Conservation (phyloP, 225 moss, liverwort and hornwort genomes). For the Straminergon stramineum region DNA sequence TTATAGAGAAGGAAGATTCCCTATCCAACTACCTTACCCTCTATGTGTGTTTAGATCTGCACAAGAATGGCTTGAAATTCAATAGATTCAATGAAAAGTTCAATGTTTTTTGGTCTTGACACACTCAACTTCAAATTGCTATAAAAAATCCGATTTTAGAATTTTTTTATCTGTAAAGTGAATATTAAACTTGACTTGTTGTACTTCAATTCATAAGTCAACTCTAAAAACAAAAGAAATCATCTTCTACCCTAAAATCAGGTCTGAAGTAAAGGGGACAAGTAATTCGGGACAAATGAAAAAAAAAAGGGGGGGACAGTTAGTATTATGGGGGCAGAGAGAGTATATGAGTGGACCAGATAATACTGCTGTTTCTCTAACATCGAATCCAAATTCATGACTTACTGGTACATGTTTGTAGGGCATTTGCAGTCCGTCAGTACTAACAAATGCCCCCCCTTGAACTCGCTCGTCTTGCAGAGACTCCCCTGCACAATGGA, state of each 20-base stretch:
- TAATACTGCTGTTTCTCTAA: neutral
- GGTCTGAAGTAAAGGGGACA: neutral
- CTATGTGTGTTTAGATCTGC: neutral
- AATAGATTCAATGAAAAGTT: neutral
- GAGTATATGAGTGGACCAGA: neutral
- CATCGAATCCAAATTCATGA: neutral
- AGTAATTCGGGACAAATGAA: neutral
- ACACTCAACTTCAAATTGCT: neutral
- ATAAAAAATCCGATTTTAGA: neutral
- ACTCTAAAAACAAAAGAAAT: neutral
- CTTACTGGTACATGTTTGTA: conserved; percentile 84
- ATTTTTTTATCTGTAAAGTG: neutral
- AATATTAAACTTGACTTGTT: neutral
- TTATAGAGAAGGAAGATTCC: neutral
- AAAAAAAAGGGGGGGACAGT: neutral
- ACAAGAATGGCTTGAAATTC: neutral
- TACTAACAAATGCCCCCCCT: conserved; percentile 73
- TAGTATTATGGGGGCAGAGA: neutral
- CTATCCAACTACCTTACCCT: neutral
- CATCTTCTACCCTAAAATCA: neutral
- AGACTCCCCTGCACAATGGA: conserved; percentile 55
- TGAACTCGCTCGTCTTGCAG: conserved; percentile 91
- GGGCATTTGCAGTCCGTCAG: conserved; percentile 71
- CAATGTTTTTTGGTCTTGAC: neutral
- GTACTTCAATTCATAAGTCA: neutral